A percentile compares a stretch with the other conserved stretches of the same genome.
These are phyloP conservation scores for Xylona heveae DNA, from an alignment of 495 filamentous ascomycete species.

Conservation along the genomic window DNA sequence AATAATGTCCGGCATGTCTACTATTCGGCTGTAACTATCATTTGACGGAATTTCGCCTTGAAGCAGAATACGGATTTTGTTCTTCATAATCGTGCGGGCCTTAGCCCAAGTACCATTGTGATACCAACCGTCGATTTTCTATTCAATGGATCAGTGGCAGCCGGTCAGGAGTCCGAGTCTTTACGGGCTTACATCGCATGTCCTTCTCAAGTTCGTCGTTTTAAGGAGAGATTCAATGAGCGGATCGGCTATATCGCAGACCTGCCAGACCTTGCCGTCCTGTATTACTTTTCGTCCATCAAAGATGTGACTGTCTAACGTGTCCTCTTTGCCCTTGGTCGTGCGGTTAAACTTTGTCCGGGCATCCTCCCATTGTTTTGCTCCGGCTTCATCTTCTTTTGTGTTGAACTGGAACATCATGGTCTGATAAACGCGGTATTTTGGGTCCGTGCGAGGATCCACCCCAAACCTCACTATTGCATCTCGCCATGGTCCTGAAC, in stretches of 20 bases:
- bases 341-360: neutral
- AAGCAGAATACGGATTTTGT: conserved; percentile 38
- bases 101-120: conserved; percentile 57
- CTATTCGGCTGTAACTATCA: conserved; percentile 23
- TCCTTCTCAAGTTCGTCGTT: conserved; percentile 18
- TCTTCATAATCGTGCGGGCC: conserved; percentile 63
- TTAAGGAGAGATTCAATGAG: conserved; percentile 30
- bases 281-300: conserved; percentile 42
- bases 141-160: conserved; percentile 16
- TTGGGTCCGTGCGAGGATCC: conserved; percentile 57
- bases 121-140: conserved; percentile 67
- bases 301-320: conserved; percentile 47
- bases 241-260: conserved; percentile 78
- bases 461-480: conserved; percentile 64
- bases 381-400: conserved; percentile 12
- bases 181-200: conserved; percentile 18
- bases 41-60: conserved; percentile 23
- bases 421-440: conserved; percentile 67
- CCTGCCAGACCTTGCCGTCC: conserved; percentile 79
- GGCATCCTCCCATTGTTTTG: conserved; percentile 4
- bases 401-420: conserved; percentile 47
- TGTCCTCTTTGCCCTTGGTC: conserved; percentile 2
- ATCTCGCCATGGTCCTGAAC: conserved; percentile 76
- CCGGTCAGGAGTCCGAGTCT: conserved; percentile 3
- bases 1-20: conserved; percentile 23